A percentile compares a stretch with the other conserved stretches of the same genome.
These are phyloP conservation scores for Heimioporus sp. DNA, from an alignment of 768 basidiomycete genomes.

Conservation along the genomic window DNA sequence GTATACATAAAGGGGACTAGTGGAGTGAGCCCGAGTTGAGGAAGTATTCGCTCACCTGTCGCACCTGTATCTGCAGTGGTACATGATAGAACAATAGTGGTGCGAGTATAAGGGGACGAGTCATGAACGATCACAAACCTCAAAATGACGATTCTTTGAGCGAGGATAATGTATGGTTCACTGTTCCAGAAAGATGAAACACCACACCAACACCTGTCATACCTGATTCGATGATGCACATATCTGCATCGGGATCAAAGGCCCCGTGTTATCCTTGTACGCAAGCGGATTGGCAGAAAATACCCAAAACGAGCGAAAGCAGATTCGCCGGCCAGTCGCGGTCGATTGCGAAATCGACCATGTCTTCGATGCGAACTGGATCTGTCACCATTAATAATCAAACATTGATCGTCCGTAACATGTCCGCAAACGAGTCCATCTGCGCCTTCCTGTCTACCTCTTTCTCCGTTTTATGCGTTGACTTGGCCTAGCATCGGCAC, in stretches of 20 bases:
- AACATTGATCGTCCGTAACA: too few species aligned
- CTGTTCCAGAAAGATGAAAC: conserved; percentile 58
- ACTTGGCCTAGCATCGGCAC: too few species aligned
- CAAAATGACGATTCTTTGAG: conserved; percentile 67
- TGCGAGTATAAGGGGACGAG: neutral
- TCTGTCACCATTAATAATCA: too few species aligned
- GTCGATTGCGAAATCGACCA: conserved; percentile 1
- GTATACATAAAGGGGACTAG: too few species aligned
- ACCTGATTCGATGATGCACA: conserved; percentile 79
- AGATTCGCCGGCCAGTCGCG: conserved; percentile 26
- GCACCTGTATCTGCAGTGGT: conserved; percentile 59
- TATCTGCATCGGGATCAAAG: conserved; percentile 61
- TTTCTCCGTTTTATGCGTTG: too few species aligned
- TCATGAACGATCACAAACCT: conserved; percentile 61
- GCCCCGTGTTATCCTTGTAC: conserved; percentile 59
- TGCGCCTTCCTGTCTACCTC: too few species aligned
- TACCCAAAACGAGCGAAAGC: conserved; percentile 76
- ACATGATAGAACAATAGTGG: too few species aligned
- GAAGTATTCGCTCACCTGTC: conserved; percentile 48
- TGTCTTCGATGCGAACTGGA: too few species aligned
- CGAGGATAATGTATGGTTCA: neutral
- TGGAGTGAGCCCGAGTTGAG: conserved; percentile 1
- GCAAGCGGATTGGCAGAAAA: conserved; percentile 66
- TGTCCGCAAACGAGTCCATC: too few species aligned
- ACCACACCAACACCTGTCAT: conserved; percentile 75